These are phyloP conservation scores for Harringtonia lauricola DNA, from an alignment of 2,329 filamentous ascomycete species.

Conservation along the genomic window DNA sequence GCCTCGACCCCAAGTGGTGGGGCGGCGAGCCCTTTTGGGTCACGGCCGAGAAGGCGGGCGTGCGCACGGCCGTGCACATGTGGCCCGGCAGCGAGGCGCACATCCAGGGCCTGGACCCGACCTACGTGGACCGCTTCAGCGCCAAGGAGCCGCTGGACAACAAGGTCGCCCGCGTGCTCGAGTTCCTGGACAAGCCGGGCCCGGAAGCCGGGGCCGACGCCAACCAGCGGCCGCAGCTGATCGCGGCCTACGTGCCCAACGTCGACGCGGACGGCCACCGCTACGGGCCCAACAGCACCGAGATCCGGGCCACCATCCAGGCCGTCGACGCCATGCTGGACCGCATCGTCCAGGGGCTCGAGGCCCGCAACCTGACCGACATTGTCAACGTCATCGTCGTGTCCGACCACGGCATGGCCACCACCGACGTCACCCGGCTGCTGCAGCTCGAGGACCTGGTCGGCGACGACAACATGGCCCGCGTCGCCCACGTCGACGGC, in stretches of 20 bases:
- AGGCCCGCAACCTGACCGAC: constrained; percentile 70
- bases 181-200: constrained; percentile 76
- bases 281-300: constrained; percentile 89
- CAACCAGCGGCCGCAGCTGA: constrained; percentile 69
- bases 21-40: constrained; percentile 88
- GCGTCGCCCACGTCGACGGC: constrained; percentile 79
- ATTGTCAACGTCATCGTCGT: constrained; percentile 95
- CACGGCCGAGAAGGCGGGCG: constrained; percentile 73
- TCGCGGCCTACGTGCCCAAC: constrained; percentile 89
- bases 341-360: constrained; percentile 62
- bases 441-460: constrained; percentile 86
- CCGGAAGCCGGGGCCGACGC: constrained; percentile 37
- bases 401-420: constrained; percentile 97
- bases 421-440: constrained; percentile 68
- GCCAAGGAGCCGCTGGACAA: constrained; percentile 59
- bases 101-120: constrained; percentile 62
- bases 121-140: constrained; percentile 77
- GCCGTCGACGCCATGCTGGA: constrained; percentile 78
- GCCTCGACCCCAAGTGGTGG: constrained; percentile 89
- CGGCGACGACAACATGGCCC: constrained; percentile 39
- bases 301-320: constrained; percentile 68
- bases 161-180: constrained; percentile 71
- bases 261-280: constrained; percentile 80
- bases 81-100: constrained; percentile 95
- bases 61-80: constrained; percentile 85